Evolutionary conservation across 257 asterid genomes (phyloP).

Genomic region (Thymus mandschuricus): DNA sequence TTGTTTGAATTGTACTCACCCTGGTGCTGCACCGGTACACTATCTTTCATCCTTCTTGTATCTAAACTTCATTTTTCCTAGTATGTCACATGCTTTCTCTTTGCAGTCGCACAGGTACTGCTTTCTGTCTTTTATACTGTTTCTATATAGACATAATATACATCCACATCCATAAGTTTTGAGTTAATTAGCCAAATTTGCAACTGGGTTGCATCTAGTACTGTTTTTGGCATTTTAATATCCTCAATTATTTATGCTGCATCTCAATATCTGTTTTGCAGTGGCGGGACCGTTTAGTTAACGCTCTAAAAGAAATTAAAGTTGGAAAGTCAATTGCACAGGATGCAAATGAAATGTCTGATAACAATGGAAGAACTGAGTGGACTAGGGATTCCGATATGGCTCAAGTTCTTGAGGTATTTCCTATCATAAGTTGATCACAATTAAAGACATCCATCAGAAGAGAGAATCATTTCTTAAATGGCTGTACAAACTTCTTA

Average conservation of each 20-base stretch:
- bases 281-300: constrained; percentile 91
- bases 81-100: constrained; percentile 14
- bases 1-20: constrained; percentile 88
- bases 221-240: constrained; percentile 4
- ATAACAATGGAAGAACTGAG: constrained; percentile 50
- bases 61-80: constrained; percentile 22
- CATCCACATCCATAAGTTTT: constrained; percentile 7
- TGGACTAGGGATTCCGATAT: constrained; percentile 41
- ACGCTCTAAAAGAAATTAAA: constrained; percentile 68
- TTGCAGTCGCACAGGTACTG: constrained; percentile 13
- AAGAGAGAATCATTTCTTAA: constrained; percentile 14
- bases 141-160: background rate
- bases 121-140: background rate
- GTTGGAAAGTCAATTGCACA: constrained; percentile 54
- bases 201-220: background rate
- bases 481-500: constrained; percentile 37
- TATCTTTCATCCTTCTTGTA: constrained; percentile 24
- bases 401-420: constrained; percentile 48
- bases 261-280: constrained; percentile 35
- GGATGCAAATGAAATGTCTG: constrained; percentile 40
- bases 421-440: constrained; percentile 32
- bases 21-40: constrained; percentile 98
- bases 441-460: constrained; percentile 27
- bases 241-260: constrained; percentile 16
- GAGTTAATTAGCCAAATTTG: constrained; percentile 8